These are phyloP conservation scores for Apiospora sp. DNA, from an alignment of 2,329 filamentous ascomycete species.

Conservation along the genomic window DNA sequence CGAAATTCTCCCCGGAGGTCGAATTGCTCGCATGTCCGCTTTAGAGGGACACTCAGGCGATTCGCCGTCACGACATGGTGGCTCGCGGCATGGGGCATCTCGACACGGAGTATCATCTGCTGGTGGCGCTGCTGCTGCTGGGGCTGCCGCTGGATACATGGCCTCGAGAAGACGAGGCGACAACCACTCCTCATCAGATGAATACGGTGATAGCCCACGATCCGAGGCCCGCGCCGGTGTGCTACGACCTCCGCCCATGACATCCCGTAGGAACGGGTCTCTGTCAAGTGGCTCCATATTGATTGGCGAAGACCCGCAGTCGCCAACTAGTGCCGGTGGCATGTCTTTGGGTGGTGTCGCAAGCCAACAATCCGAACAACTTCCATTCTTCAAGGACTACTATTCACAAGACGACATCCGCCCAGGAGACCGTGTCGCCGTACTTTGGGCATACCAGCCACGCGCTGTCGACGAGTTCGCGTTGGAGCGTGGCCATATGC, in stretches of 20 bases:
- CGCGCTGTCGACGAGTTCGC: constrained; percentile 93
- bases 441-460: constrained; percentile 96
- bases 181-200: constrained; percentile 74
- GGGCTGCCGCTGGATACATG: constrained; percentile 57
- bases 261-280: constrained; percentile 80
- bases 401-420: constrained; percentile 98
- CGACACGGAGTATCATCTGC: constrained; percentile 35
- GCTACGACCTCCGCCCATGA: constrained; percentile 64
- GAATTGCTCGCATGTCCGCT: constrained; percentile 95
- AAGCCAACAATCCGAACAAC: constrained; percentile 93
- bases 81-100: constrained; percentile 52
- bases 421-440: constrained; percentile 86
- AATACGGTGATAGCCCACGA: constrained; percentile 75
- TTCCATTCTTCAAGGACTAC: constrained; percentile 98
- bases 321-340: constrained; percentile 75
- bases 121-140: constrained; percentile 51
- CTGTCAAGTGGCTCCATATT: constrained; percentile 85
- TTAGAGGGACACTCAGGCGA: constrained; percentile 78
- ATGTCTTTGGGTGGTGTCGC: constrained; percentile 79
- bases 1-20: constrained; percentile 82
- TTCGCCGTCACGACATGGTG: constrained; percentile 62
- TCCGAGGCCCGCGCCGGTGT: constrained; percentile 67
- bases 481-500: constrained; percentile 94
- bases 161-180: constrained; percentile 58
- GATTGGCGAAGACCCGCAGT: constrained; percentile 73